These are phyloP conservation scores for Limtongia smithiae DNA, from an alignment of 805 yeast species.

Conservation along the genomic window DNA sequence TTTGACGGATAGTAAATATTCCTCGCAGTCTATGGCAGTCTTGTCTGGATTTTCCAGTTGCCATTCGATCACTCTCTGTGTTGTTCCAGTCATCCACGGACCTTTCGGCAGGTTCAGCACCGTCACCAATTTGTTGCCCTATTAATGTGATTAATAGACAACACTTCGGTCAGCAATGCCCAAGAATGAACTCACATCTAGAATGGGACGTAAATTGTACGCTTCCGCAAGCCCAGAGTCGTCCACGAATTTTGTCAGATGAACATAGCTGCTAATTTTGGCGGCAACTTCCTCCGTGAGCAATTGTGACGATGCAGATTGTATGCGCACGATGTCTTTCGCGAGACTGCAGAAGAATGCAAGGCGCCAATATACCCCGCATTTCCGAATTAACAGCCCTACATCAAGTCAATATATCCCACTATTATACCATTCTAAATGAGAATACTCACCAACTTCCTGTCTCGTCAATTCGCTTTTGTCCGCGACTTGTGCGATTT, in stretches of 20 bases:
- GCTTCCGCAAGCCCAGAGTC: constrained; percentile 43
- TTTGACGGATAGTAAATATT: constrained; percentile 30
- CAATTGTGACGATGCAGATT: background rate
- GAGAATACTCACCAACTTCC: constrained; percentile 32
- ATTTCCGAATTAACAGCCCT: constrained; percentile 53
- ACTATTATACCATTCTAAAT: background rate
- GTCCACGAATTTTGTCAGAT: constrained; percentile 34
- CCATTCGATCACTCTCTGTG: constrained; percentile 60
- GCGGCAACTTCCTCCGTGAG: background rate
- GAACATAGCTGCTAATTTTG: constrained; percentile 12
- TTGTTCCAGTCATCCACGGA: constrained; percentile 70
- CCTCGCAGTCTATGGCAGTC: constrained; percentile 53
- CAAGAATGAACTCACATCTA: constrained; percentile 47
- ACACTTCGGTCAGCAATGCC: background rate
- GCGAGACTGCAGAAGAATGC: constrained; percentile 40
- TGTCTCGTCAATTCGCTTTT: background rate
- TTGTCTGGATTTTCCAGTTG: constrained; percentile 71
- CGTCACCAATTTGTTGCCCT: constrained; percentile 58
- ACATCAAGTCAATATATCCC: constrained; percentile 30
- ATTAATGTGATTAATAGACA: background rate
- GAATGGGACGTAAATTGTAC: constrained; percentile 54
- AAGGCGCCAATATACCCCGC: constrained; percentile 51
- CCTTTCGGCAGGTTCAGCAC: constrained; percentile 66
- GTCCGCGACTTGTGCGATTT: constrained; percentile 26
- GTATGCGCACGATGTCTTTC: constrained; percentile 7